Evolutionary conservation across 768 basidiomycete species (phyloP).

Genomic region (Naganishia vaughanmartiniae): DNA sequence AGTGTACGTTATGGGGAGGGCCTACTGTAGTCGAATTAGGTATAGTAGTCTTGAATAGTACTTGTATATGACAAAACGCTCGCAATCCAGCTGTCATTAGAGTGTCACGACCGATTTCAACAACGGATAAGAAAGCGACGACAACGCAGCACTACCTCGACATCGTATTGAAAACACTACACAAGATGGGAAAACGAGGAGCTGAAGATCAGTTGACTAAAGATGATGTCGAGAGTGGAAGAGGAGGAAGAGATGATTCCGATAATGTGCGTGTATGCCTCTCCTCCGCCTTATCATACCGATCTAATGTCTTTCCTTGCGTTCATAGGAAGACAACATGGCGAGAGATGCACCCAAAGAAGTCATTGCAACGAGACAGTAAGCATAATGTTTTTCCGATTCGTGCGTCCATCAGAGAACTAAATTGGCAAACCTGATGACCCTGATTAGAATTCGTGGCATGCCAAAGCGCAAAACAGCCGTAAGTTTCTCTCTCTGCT

Average conservation of each 20-base stretch:
- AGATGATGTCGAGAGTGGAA: conserved; percentile 39
- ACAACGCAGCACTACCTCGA: not conserved
- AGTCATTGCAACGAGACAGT: conserved; percentile 22
- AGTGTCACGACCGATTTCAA: not conserved
- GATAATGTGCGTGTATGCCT: conserved; percentile 1
- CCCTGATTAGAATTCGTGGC: conserved; percentile 38
- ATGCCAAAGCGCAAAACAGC: conserved; percentile 46
- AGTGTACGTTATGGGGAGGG: too few relatives aligned
- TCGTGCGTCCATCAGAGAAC: not conserved
- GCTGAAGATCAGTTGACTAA: conserved; percentile 48
- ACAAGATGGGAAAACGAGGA: conserved; percentile 46
- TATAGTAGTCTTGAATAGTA: too few relatives aligned
- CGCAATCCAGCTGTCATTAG: not conserved
- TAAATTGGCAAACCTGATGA: not conserved
- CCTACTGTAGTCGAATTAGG: not conserved
- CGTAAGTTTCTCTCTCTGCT: not conserved
- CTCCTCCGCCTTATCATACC: too few relatives aligned
- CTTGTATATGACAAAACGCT: not conserved
- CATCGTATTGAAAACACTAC: not conserved
- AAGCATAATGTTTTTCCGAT: not conserved
- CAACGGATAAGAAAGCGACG: not conserved
- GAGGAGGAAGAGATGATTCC: conserved; percentile 39
- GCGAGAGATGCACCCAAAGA: conserved; percentile 22
- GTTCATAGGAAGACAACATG: conserved; percentile 1
- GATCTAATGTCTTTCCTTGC: not conserved